Conservation (phyloP, 108 stramenopile genomes). For the Skeletonema potamos region DNA sequence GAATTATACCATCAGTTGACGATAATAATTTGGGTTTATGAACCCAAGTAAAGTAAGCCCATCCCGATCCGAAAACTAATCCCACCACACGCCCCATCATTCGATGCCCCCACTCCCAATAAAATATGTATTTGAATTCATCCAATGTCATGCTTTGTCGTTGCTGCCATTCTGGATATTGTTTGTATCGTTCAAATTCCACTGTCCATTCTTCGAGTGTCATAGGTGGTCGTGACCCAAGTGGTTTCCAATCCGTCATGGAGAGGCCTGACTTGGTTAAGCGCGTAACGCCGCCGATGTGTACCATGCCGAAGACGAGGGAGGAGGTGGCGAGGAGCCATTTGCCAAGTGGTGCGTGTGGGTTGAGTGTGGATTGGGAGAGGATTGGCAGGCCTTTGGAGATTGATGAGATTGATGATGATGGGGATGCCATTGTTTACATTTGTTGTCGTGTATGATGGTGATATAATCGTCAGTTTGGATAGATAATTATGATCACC, state of each 20-base stretch:
- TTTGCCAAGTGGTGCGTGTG: slow-evolving; percentile 81
- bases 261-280: slow-evolving; percentile 94
- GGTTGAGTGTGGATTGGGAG: slow-evolving; percentile 53
- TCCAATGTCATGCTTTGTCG: slow-evolving; percentile 94
- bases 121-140: slow-evolving; percentile 98
- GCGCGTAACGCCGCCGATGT: slow-evolving; percentile 96
- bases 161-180: slow-evolving; percentile 96
- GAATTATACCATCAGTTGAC: not conserved
- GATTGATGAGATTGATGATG: slow-evolving; percentile 19
- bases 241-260: slow-evolving; percentile 97
- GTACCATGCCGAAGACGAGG: slow-evolving; percentile 95
- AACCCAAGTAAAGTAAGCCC: slow-evolving; percentile 87
- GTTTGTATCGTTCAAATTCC: slow-evolving; percentile 97
- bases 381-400: slow-evolving; percentile 64
- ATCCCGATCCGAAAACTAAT: slow-evolving; percentile 82
- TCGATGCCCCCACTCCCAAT: slow-evolving; percentile 98
- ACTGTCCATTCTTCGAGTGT: slow-evolving; percentile 86
- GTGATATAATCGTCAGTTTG: not conserved
- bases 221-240: slow-evolving; percentile 85
- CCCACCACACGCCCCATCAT: slow-evolving; percentile 97
- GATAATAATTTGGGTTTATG: slow-evolving; percentile 16
- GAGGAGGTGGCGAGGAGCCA: slow-evolving; percentile 92
- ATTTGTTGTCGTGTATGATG: not conserved
- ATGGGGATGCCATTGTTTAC: not conserved
- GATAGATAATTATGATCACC: too few relatives aligned